Evolutionary conservation across 306 rosid genomes (phyloP).

Genomic region (Oemleria cerasiformis): DNA sequence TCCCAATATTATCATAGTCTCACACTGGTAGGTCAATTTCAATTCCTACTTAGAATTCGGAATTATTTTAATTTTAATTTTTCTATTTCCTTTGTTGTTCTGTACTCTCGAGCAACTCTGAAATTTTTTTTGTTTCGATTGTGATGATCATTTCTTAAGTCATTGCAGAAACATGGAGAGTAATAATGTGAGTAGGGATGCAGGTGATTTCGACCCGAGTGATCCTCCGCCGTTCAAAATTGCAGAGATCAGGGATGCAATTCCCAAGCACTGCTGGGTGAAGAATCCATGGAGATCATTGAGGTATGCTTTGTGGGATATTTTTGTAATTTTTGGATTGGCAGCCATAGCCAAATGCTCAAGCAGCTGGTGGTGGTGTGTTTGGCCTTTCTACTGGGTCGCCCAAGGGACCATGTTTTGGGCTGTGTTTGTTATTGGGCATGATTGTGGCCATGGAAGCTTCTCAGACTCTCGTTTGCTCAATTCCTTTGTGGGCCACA

Average conservation of each 20-base stretch:
- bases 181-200: too few species aligned
- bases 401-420: background rate
- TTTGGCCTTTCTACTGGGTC: background rate
- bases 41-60: background rate
- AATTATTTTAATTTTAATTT: background rate
- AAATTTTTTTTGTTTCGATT: background rate
- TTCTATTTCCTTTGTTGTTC: too few species aligned
- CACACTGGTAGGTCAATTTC: background rate
- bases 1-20: background rate
- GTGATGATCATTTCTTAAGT: background rate
- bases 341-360: background rate
- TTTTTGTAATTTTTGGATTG: background rate
- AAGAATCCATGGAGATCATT: slow-evolving; percentile 32
- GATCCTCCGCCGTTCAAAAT: slow-evolving; percentile 80
- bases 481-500: background rate
- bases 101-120: too few species aligned
- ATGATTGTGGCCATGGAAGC: slow-evolving; percentile 11
- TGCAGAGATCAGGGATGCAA: slow-evolving; percentile 69
- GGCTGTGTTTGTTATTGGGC: slow-evolving; percentile 4
- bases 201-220: slow-evolving; percentile 58
- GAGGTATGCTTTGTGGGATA: background rate
- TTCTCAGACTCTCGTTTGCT: slow-evolving; percentile 2
- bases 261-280: slow-evolving; percentile 84
- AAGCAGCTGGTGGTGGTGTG: background rate
- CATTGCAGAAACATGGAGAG: background rate